Evolutionary conservation across 208 protist genomes (phyloP).

Genomic region (Herpetomonas muscarum): DNA sequence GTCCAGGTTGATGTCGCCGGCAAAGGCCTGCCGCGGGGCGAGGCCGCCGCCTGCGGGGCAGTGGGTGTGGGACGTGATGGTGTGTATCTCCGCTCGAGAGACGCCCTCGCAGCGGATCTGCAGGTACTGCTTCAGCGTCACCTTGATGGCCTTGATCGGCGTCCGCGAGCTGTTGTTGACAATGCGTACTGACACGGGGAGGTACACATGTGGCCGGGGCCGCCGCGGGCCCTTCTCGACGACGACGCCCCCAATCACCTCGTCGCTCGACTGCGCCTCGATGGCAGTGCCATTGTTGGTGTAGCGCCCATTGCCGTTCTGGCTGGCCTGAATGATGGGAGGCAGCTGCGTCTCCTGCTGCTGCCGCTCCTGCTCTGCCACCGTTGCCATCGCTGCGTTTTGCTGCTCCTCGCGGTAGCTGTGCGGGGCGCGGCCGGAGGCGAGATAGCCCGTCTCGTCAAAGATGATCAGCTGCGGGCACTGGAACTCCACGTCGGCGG

Average conservation of each 20-base stretch:
- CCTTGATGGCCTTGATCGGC: conserved; percentile 1
- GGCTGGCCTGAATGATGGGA: too few relatives aligned
- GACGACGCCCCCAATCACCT: too few relatives aligned
- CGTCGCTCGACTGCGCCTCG: too few relatives aligned
- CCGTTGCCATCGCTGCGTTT: conserved; percentile 1
- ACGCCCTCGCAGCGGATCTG: conserved; percentile 17
- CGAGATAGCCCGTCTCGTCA: neutral
- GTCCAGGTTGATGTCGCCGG: neutral
- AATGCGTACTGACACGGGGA: neutral
- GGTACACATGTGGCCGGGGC: neutral
- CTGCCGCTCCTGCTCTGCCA: neutral
- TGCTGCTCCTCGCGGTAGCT: too few relatives aligned
- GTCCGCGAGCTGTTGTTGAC: neutral
- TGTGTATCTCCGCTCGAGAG: conserved; percentile 2
- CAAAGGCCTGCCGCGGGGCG: conserved; percentile 2
- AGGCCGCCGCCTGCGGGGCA: conserved; percentile 7
- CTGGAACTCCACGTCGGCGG: neutral
- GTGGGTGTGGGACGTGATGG: conserved; percentile 6
- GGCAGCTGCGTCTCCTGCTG: too few relatives aligned
- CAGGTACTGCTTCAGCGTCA: conserved; percentile 20
- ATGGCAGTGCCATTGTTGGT: too few relatives aligned
- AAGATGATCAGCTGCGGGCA: neutral
- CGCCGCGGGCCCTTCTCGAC: too few relatives aligned
- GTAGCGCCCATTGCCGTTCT: too few relatives aligned
- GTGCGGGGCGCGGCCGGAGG: too few relatives aligned